Percentiles rank a stretch among this genome's conserved stretches.
These are phyloP conservation scores for Papiliotrema fonsecae DNA, from an alignment of 1,284 basidiomycete species.

Conservation along the genomic window DNA sequence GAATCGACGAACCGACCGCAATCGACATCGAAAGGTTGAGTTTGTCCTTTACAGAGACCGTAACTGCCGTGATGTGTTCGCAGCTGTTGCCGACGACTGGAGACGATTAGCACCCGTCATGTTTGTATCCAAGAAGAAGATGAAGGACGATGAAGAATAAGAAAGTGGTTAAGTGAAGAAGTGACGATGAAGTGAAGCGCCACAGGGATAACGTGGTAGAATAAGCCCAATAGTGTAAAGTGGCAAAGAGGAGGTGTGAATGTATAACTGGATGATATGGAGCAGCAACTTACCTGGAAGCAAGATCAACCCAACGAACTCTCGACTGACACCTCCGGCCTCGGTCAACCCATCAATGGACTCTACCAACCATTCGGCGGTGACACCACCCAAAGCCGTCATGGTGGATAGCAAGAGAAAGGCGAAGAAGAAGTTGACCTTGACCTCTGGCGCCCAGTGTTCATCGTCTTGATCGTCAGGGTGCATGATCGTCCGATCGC, in stretches of 20 bases:
- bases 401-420: constrained; percentile 27
- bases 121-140: constrained; percentile 53
- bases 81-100: constrained; percentile 66
- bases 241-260: background rate
- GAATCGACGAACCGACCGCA: constrained; percentile 80
- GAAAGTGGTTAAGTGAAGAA: background rate
- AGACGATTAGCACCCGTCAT: background rate
- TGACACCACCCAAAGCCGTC: constrained; percentile 54
- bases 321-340: constrained; percentile 51
- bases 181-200: background rate
- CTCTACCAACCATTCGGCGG: constrained; percentile 79
- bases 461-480: background rate
- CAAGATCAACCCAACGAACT: constrained; percentile 80
- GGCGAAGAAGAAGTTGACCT: constrained; percentile 7
- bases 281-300: constrained; percentile 54
- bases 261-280: background rate
- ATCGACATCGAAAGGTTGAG: constrained; percentile 58
- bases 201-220: background rate
- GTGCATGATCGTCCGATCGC: background rate
- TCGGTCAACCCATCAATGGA: constrained; percentile 66
- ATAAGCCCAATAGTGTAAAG: background rate
- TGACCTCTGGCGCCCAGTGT: background rate
- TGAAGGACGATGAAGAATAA: constrained; percentile 63
- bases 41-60: constrained; percentile 68
- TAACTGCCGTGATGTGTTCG: constrained; percentile 81